A percentile compares a stretch with the other conserved stretches of the same genome.
Evolutionary conservation across 1,284 basidiomycete species (phyloP).

Genomic region (Rhizoctonia solani): DNA sequence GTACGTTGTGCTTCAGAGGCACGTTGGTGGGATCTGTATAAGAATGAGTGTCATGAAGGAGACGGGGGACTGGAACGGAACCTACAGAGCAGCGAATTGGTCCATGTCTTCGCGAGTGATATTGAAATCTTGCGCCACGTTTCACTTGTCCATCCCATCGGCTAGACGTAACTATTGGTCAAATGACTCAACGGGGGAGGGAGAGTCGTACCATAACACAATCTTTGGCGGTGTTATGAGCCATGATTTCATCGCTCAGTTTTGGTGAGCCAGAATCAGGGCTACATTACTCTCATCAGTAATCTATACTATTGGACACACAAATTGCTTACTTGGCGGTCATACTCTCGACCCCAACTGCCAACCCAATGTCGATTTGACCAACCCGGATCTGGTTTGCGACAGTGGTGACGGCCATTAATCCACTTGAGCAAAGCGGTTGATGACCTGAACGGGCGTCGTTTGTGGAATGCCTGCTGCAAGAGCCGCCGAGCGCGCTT

Average conservation of each 20-base stretch:
- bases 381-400: conserved; percentile 76
- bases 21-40: conserved; percentile 66
- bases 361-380: conserved; percentile 71
- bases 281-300: conserved; percentile 49
- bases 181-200: conserved; percentile 39
- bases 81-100: conserved; percentile 66
- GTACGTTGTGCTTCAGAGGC: conserved; percentile 65
- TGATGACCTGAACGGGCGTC: conserved; percentile 77
- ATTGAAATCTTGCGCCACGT: conserved; percentile 77
- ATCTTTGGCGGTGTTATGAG: conserved; percentile 61
- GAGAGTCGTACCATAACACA: conserved; percentile 65
- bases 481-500: conserved; percentile 76
- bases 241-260: conserved; percentile 52
- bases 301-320: background rate
- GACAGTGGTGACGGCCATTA: conserved; percentile 82
- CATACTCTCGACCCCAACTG: conserved; percentile 85
- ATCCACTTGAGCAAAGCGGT: conserved; percentile 83
- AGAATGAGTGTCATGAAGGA: background rate
- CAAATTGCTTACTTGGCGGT: conserved; percentile 60
- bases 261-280: conserved; percentile 56
- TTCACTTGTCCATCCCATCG: conserved; percentile 91
- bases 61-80: conserved; percentile 49
- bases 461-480: conserved; percentile 79
- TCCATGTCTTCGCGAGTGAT: conserved; percentile 86
- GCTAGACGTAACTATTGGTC: conserved; percentile 47